These are phyloP conservation scores for Angophora floribunda DNA, from an alignment of 345 rosid species.

Conservation along the genomic window DNA sequence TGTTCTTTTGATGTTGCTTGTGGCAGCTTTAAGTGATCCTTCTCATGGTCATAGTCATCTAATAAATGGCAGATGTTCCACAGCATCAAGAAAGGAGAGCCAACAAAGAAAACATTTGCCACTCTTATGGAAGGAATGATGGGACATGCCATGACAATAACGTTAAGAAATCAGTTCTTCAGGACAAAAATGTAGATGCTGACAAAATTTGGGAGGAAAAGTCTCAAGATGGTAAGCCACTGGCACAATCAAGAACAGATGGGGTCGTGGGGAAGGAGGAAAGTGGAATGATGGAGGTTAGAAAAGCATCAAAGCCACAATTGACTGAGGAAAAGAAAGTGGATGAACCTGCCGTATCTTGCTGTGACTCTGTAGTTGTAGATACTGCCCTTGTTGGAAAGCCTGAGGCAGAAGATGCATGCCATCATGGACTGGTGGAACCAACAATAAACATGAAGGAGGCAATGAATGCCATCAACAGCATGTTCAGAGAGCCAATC, in stretches of 20 bases:
- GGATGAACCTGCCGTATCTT: neutral
- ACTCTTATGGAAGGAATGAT: neutral
- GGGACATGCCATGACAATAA: neutral
- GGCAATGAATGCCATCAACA: slow-evolving; percentile 73
- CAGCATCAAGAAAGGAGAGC: slow-evolving; percentile 35
- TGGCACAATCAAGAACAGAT: neutral
- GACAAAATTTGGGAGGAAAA: neutral
- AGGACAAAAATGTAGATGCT: neutral
- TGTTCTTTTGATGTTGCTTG: neutral
- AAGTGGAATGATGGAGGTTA: neutral
- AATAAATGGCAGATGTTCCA: neutral
- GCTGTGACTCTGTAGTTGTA: slow-evolving; percentile 46
- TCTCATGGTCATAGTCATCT: neutral
- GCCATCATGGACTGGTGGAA: slow-evolving; percentile 86
- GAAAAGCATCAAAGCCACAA: neutral
- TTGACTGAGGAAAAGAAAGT: neutral
- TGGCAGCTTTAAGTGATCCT: neutral
- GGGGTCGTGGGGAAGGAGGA: neutral
- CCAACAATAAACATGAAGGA: slow-evolving; percentile 86
- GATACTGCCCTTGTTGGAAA: slow-evolving; percentile 68
- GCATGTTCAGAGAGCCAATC: slow-evolving; percentile 82
- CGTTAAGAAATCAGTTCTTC: neutral
- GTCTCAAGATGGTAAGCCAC: slow-evolving; percentile 6
- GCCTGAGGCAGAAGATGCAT: slow-evolving; percentile 64
- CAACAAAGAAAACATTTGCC: slow-evolving; percentile 9